Conservation (phyloP, 2,329 filamentous ascomycete species). For the Penicillium sp. region DNA sequence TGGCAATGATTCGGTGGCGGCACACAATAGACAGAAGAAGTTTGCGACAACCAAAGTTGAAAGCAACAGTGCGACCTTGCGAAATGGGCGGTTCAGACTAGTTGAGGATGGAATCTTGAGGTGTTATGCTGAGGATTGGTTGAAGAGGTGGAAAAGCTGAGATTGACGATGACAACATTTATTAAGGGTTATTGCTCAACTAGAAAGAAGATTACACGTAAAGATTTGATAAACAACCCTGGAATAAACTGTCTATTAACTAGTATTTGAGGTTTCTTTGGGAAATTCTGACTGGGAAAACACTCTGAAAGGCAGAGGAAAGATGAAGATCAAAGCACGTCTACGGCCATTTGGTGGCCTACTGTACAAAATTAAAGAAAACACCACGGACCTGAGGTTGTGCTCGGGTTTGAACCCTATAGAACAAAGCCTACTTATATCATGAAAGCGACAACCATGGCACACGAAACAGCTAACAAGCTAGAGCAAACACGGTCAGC, state of each 20-base stretch:
- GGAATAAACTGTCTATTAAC: background rate
- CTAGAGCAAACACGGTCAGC: background rate
- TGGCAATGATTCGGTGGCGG: background rate
- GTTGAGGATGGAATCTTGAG: slow-evolving; percentile 35
- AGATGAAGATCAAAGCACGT: background rate
- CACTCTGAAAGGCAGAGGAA: background rate
- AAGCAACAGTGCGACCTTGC: slow-evolving; percentile 30
- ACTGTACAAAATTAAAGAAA: slow-evolving; percentile 4
- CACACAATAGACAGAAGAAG: background rate
- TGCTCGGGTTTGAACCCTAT: background rate
- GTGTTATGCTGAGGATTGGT: slow-evolving; percentile 34
- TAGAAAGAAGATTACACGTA: background rate
- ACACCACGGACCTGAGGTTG: background rate
- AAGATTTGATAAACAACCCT: background rate
- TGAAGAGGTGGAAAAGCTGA: slow-evolving; percentile 25
- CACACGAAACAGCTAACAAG: background rate
- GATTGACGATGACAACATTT: background rate
- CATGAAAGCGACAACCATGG: background rate
- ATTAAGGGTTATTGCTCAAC: background rate
- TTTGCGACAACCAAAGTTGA: slow-evolving; percentile 33
- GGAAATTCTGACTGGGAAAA: background rate
- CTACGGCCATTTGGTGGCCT: background rate
- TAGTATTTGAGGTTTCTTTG: background rate
- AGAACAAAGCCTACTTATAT: background rate
- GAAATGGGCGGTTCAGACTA: slow-evolving; percentile 28